These are phyloP conservation scores for Phytopythium sindhum DNA, from an alignment of 352 stramenopile genomes.

Conservation along the genomic window DNA sequence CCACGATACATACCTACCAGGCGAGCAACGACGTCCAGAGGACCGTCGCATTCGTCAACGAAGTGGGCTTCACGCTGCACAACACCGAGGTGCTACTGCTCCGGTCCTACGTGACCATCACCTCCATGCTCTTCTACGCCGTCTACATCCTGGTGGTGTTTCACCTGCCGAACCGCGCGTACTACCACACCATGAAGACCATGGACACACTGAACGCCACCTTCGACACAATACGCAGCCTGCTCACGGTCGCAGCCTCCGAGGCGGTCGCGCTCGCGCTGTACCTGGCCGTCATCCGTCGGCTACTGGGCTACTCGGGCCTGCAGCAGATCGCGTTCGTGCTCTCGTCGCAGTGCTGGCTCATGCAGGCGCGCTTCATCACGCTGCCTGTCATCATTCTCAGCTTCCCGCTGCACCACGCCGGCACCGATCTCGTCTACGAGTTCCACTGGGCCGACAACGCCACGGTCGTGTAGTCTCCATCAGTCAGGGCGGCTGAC, in stretches of 20 bases:
- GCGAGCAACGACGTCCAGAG: not conserved
- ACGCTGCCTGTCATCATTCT: slow-evolving; percentile 19
- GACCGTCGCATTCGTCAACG: not conserved
- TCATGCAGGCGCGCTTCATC: slow-evolving; percentile 21
- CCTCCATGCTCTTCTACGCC: slow-evolving; percentile 4
- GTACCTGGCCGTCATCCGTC: slow-evolving; percentile 17
- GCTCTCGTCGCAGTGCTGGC: slow-evolving; percentile 19
- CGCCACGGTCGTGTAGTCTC: not conserved
- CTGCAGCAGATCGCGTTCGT: slow-evolving; percentile 25
- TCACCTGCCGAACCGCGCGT: slow-evolving; percentile 18
- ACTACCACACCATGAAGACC: slow-evolving; percentile 20
- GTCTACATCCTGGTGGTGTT: slow-evolving; percentile 18
- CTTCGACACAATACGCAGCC: slow-evolving; percentile 1
- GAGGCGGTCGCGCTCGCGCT: slow-evolving; percentile 10
- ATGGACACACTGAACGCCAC: slow-evolving; percentile 12
- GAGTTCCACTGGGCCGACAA: slow-evolving; percentile 1
- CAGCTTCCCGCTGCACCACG: slow-evolving; percentile 21
- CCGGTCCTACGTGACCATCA: not conserved
- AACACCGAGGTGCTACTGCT: slow-evolving; percentile 4
- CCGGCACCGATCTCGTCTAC: slow-evolving; percentile 18
- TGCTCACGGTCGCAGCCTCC: slow-evolving; percentile 9
- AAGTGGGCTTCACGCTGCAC: slow-evolving; percentile 4
- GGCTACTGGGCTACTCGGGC: slow-evolving; percentile 9
- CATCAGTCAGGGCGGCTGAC: not conserved
- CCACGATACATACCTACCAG: not conserved